Evolutionary conservation across 2,329 filamentous ascomycete genomes (phyloP).

Genomic region (Phyllosticta capitalensis): DNA sequence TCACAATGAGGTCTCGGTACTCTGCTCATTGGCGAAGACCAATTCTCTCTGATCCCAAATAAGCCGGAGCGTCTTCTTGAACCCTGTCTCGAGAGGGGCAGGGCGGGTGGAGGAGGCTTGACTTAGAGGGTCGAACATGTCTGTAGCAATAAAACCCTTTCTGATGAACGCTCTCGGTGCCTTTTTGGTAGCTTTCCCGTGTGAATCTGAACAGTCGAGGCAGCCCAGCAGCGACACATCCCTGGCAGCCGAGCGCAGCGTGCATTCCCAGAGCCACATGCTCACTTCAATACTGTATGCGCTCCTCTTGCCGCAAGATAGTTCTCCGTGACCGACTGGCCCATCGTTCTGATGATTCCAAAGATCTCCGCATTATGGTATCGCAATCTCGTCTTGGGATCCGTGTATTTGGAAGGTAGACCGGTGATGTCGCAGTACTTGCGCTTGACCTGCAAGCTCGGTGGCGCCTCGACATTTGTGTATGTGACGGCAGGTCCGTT

Average conservation of each 20-base stretch:
- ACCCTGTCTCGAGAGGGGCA: conserved; percentile 66
- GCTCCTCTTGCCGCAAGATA: conserved; percentile 86
- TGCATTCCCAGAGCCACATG: conserved; percentile 3
- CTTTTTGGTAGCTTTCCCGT: not conserved
- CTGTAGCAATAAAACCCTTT: not conserved
- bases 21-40: conserved; percentile 71
- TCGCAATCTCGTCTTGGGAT: conserved; percentile 86
- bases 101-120: conserved; percentile 88
- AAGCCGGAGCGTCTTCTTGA: conserved; percentile 97
- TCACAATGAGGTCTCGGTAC: conserved; percentile 70
- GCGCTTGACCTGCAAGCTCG: conserved; percentile 67
- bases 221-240: not conserved
- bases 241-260: not conserved
- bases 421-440: conserved; percentile 96
- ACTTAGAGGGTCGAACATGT: conserved; percentile 84
- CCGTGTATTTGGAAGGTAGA: conserved; percentile 79
- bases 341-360: conserved; percentile 66
- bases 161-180: not conserved
- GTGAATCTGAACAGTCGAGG: too few relatives aligned
- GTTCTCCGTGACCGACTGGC: conserved; percentile 74
- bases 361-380: conserved; percentile 95
- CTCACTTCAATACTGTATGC: conserved; percentile 84
- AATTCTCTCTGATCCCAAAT: conserved; percentile 65
- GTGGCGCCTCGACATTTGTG: conserved; percentile 92
- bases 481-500: conserved; percentile 68